Percentiles rank a stretch among this genome's conserved stretches.
phyloP scores from a whole-genome alignment of 768 basidiomycete genomes.

The Tulasnella sp. region DNA sequence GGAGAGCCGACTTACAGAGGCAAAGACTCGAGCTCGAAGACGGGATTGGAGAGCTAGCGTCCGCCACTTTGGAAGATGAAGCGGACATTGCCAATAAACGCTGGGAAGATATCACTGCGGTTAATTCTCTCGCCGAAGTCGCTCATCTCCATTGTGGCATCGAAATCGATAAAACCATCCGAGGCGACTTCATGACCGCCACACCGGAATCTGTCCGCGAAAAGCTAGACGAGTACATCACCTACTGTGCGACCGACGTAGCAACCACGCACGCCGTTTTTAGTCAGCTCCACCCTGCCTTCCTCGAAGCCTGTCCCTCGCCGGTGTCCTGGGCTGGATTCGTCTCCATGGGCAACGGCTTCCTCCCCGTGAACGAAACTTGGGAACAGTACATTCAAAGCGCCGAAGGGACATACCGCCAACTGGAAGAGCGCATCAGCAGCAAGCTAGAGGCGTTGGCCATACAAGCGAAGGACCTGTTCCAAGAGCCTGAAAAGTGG shows the following conservation, averaged over 20 bases:
- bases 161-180: constrained; percentile 60
- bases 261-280: constrained; percentile 75
- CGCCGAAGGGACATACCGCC: constrained; percentile 66
- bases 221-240: constrained; percentile 59
- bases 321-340: constrained; percentile 90
- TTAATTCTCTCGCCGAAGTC: constrained; percentile 86
- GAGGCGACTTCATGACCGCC: constrained; percentile 63
- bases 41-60: neutral
- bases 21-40: constrained; percentile 5
- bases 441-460: constrained; percentile 57
- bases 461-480: constrained; percentile 39
- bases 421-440: constrained; percentile 54
- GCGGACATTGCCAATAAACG: constrained; percentile 40
- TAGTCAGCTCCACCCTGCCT: constrained; percentile 62
- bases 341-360: constrained; percentile 82
- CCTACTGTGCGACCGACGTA: constrained; percentile 82
- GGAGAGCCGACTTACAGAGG: constrained; percentile 28
- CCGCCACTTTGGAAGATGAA: constrained; percentile 26
- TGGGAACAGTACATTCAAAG: constrained; percentile 76
- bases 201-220: constrained; percentile 53
- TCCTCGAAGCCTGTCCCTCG: constrained; percentile 73
- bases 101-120: constrained; percentile 91
- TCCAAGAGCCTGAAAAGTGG: constrained; percentile 42
- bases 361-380: constrained; percentile 78
- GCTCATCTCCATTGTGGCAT: constrained; percentile 82